Conservation (phyloP, 257 asterid species). For the Agastache rugosa region DNA sequence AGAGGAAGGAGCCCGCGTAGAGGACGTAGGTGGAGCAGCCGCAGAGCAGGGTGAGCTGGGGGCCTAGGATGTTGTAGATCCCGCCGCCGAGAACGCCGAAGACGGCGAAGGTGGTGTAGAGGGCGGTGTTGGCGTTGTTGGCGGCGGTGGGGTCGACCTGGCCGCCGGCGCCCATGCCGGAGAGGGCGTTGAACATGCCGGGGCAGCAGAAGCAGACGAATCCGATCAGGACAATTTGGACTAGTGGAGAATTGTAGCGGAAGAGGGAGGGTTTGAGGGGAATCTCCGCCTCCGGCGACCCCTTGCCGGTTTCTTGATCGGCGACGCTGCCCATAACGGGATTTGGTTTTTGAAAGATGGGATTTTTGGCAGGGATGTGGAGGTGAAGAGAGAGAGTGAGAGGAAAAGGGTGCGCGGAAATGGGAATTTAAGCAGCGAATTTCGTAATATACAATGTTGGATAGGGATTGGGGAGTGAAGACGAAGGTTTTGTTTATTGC, state of each 20-base stretch:
- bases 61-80: conserved; percentile 85
- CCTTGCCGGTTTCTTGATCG: conserved; percentile 38
- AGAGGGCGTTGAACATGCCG: conserved; percentile 97
- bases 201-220: conserved; percentile 96
- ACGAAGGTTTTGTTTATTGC: neutral
- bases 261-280: conserved; percentile 38
- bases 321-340: conserved; percentile 36
- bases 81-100: conserved; percentile 96
- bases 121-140: conserved; percentile 98
- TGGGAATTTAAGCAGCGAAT: neutral
- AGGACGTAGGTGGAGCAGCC: conserved; percentile 89
- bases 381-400: neutral
- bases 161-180: conserved; percentile 98
- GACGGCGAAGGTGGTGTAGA: conserved; percentile 86
- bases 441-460: neutral
- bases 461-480: neutral
- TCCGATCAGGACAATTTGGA: conserved; percentile 75
- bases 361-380: neutral
- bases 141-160: conserved; percentile 83
- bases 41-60: conserved; percentile 60
- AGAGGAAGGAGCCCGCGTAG: conserved; percentile 84
- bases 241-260: conserved; percentile 82
- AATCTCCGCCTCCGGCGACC: conserved; percentile 29
- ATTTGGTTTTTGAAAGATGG: neutral
- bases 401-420: neutral